These are phyloP conservation scores for Aspergillus ruber DNA, from an alignment of 2,329 filamentous ascomycete genomes.

Conservation along the genomic window DNA sequence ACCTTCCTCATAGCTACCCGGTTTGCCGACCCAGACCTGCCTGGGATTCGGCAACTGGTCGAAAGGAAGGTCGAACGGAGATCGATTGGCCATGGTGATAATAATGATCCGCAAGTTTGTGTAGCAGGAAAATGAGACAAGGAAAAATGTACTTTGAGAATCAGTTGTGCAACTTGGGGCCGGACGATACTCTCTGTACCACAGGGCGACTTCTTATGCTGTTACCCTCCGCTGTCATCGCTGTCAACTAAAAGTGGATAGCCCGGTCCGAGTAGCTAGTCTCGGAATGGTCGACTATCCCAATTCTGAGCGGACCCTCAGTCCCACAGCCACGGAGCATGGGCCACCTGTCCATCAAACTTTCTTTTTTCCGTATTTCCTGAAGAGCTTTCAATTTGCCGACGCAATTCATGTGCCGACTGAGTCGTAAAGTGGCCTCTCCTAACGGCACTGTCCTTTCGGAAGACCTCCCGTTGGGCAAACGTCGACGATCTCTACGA, in stretches of 20 bases:
- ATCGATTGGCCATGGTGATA: background rate
- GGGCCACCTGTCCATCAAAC: background rate
- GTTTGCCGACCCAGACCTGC: constrained; percentile 43
- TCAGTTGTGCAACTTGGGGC: background rate
- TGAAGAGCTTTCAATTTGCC: too few relatives aligned
- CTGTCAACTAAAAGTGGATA: background rate
- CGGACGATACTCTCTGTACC: background rate
- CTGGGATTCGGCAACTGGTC: constrained; percentile 45
- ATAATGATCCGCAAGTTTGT: background rate
- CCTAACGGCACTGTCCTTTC: background rate
- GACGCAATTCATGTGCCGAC: background rate
- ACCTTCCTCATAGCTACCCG: constrained; percentile 47
- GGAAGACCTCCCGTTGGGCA: background rate
- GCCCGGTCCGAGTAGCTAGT: background rate
- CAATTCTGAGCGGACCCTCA: background rate
- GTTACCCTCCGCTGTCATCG: background rate
- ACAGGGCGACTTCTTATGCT: background rate
- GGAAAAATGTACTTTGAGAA: background rate
- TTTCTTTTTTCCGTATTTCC: background rate
- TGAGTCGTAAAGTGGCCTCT: background rate
- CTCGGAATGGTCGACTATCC: background rate
- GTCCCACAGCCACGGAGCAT: background rate
- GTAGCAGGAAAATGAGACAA: background rate
- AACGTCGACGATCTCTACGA: background rate
- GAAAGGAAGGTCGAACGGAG: constrained; percentile 29